Evolutionary conservation across 495 filamentous ascomycete species (phyloP), one percentile per base, ranked within the genome.

Genomic region (Astrothelium subdiscretum): DNA sequence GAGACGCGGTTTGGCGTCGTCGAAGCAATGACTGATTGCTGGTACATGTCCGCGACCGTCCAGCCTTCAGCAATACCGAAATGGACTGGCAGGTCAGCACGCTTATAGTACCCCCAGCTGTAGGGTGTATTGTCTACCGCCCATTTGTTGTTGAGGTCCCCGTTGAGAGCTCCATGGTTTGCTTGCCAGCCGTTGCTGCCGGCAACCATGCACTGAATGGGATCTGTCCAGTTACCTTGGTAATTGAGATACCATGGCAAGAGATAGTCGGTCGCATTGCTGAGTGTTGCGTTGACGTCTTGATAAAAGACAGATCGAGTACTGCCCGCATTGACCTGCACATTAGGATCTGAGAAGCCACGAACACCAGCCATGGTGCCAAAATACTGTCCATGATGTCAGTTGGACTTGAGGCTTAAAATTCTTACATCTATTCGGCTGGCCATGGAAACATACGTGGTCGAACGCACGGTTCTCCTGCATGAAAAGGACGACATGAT

Each of bases 401-500:
- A 62, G 32, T 48, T 31, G 24, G 24, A 12, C 32, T 15, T 48
- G n/a, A n/a, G n/a, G n/a, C n/a, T n/a, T n/a, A n/a, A n/a, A n/a
- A n/a, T n/a, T n/a, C n/a, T n/a, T n/a, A n/a, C n/a, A n/a, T n/a
- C n/a, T n/a, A n/a, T n/a, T n/a, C n/a, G n/a, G n/a, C n/a, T n/a
- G n/a, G n/a, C n/a, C n/a, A 31, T 60, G 10, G 24, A 43, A 27
- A 68, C 65, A 31, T 63, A 68, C 48, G 31, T 66, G 64, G 58
- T 69, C 62, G 54, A 69, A 69, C 15, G 67, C 67, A 13, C 72
- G 38, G 62, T 78, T 79, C 69, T 81, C 80, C 67, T 83, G 80
- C 80, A 83, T 83, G 71, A 83, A 83, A 31, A 83, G 75, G 5
- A 83, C 76, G 18, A 83, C 80, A 77, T 83, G 80, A 32, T 83